Evolutionary conservation across 805 yeast genomes (phyloP).

Genomic region (Kodamaea leandrae): DNA sequence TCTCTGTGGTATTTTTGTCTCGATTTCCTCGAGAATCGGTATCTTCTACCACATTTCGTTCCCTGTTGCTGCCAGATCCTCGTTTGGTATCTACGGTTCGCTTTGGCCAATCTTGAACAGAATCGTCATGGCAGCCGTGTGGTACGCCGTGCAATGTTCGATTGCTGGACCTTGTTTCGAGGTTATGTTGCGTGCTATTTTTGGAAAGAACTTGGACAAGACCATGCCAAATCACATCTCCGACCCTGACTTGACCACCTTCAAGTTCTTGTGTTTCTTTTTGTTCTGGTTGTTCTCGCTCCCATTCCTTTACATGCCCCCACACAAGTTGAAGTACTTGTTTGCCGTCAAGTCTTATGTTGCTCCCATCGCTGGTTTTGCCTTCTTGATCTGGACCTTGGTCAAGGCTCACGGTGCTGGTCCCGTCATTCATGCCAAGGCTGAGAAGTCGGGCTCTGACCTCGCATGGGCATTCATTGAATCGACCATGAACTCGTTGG

Average conservation of each 20-base stretch:
- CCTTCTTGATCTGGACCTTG: slow-evolving; percentile 79
- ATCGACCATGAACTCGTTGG: slow-evolving; percentile 75
- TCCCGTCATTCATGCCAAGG: slow-evolving; percentile 56
- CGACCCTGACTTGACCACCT: slow-evolving; percentile 64
- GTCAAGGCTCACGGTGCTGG: slow-evolving; percentile 81
- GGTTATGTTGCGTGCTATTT: slow-evolving; percentile 72
- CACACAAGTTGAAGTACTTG: slow-evolving; percentile 78
- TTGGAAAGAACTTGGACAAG: slow-evolving; percentile 56
- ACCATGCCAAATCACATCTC: slow-evolving; percentile 64
- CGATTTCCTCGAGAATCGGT: slow-evolving; percentile 74
- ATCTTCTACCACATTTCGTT: slow-evolving; percentile 77
- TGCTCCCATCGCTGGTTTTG: slow-evolving; percentile 82
- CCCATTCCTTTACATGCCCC: slow-evolving; percentile 79
- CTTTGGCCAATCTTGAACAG: slow-evolving; percentile 87
- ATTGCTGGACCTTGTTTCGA: slow-evolving; percentile 81
- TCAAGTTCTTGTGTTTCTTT: slow-evolving; percentile 72
- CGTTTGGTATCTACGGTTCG: slow-evolving; percentile 86
- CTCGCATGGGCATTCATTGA: slow-evolving; percentile 82
- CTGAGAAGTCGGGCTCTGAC: slow-evolving; percentile 50
- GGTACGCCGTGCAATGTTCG: slow-evolving; percentile 88
- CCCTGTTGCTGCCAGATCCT: slow-evolving; percentile 77
- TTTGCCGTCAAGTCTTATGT: slow-evolving; percentile 78
- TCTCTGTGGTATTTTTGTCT: slow-evolving; percentile 66
- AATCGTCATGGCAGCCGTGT: slow-evolving; percentile 80
- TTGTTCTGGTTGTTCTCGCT: slow-evolving; percentile 77